A percentile compares a stretch with the other conserved stretches of the same genome.
Conservation (phyloP, 2,329 filamentous ascomycete species). For the Aschersonia sp. region DNA sequence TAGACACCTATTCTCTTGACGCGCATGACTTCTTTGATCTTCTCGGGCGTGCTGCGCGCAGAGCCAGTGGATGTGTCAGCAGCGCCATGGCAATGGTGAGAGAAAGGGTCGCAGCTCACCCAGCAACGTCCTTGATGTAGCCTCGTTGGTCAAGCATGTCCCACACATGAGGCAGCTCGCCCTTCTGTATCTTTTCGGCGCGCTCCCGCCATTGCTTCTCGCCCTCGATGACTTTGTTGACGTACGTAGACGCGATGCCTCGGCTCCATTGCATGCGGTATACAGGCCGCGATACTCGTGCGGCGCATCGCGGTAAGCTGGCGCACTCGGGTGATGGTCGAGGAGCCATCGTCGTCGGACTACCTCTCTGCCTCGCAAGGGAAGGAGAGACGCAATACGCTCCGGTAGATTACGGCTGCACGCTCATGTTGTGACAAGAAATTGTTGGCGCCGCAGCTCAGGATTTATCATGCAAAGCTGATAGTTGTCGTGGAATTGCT, state of each 20-base stretch:
- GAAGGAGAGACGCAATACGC: no score
- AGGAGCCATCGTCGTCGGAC: no score
- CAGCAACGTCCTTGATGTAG: slow-evolving; percentile 59
- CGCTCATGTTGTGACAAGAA: no score
- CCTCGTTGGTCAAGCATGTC: slow-evolving; percentile 57
- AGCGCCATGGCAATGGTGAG: background rate
- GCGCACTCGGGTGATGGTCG: background rate
- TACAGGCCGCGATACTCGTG: background rate
- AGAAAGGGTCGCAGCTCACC: slow-evolving; percentile 31
- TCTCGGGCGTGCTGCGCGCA: slow-evolving; percentile 25
- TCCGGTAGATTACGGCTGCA: no score
- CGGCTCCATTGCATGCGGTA: slow-evolving; percentile 13
- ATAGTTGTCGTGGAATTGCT: no score
- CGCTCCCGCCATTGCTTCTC: slow-evolving; percentile 31
- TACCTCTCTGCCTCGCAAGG: no score
- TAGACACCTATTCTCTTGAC: slow-evolving; percentile 58
- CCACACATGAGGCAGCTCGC: slow-evolving; percentile 40
- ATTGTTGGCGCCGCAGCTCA: no score
- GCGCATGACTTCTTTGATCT: slow-evolving; percentile 49
- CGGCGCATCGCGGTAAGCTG: background rate
- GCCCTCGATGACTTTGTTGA: slow-evolving; percentile 27
- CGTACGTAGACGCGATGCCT: slow-evolving; percentile 24
- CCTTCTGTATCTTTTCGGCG: slow-evolving; percentile 32
- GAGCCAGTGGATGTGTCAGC: background rate
- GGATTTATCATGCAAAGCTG: no score